Percentiles rank a stretch among this genome's conserved stretches.
These are phyloP conservation scores for Salix viminalis DNA, from an alignment of 345 rosid genomes.

Conservation along the genomic window DNA sequence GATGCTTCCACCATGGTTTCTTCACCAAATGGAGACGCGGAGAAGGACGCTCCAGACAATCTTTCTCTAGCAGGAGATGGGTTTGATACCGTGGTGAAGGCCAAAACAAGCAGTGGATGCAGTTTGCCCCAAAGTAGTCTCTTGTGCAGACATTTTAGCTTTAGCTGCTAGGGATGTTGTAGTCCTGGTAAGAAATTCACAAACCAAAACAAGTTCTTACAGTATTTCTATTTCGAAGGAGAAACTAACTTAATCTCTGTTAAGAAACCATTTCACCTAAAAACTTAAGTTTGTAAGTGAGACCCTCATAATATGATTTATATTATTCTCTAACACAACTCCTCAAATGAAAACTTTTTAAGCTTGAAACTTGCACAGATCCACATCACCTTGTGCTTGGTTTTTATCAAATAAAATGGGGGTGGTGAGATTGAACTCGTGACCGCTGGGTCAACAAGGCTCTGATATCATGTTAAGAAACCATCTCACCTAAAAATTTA, in stretches of 20 bases:
- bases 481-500: too few relatives aligned
- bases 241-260: not conserved
- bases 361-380: too few relatives aligned
- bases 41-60: slow-evolving; percentile 75
- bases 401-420: too few relatives aligned
- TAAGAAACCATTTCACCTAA: too few relatives aligned
- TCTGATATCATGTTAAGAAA: too few relatives aligned
- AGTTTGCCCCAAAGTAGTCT: slow-evolving; percentile 61
- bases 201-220: not conserved
- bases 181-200: slow-evolving; percentile 45
- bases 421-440: too few relatives aligned
- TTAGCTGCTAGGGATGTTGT: slow-evolving; percentile 83
- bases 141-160: slow-evolving; percentile 82
- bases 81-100: slow-evolving; percentile 67
- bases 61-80: slow-evolving; percentile 90
- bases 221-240: not conserved
- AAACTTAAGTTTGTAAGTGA: too few relatives aligned
- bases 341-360: too few relatives aligned
- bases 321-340: too few relatives aligned
- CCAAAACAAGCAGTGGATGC: slow-evolving; percentile 72
- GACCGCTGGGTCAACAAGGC: too few relatives aligned
- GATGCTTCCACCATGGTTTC: slow-evolving; percentile 68
- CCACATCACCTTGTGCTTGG: too few relatives aligned
- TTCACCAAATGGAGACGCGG: slow-evolving; percentile 75
- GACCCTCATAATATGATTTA: too few relatives aligned